Conservation (phyloP, 2,329 filamentous ascomycete species). For the Arthrobotrys sinensis region DNA sequence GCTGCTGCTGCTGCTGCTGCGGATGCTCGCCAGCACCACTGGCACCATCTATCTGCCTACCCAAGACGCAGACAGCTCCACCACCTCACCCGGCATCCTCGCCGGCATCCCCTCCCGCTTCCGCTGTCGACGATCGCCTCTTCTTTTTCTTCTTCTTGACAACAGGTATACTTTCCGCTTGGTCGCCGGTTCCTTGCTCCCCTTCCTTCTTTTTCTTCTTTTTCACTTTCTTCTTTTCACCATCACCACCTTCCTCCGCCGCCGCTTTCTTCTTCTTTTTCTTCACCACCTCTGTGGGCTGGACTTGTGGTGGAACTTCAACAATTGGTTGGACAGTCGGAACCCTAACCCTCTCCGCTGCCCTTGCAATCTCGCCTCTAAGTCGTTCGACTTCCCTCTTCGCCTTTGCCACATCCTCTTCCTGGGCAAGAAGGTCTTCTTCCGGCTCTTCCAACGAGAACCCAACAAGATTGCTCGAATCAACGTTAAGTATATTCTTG, state of each 20-base stretch:
- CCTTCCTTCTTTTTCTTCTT: conserved; percentile 56
- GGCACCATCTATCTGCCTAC: conserved; percentile 6
- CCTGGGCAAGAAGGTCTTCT: conserved; percentile 80
- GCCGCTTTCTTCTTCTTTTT: conserved; percentile 63
- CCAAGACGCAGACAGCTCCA: conserved; percentile 34
- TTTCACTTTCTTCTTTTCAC: conserved; percentile 44
- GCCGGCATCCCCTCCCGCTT: conserved; percentile 62
- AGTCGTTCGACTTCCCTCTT: conserved; percentile 90
- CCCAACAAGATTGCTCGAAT: conserved; percentile 84
- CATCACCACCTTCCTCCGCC: conserved; percentile 24
- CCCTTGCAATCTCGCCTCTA: conserved; percentile 88
- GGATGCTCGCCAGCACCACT: conserved; percentile 29
- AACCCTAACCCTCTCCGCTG: conserved; percentile 78
- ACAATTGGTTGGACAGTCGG: conserved; percentile 75
- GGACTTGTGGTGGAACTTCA: conserved; percentile 38
- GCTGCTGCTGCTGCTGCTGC: conserved; percentile 15
- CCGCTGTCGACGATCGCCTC: conserved; percentile 65
- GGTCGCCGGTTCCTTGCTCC: conserved; percentile 9
- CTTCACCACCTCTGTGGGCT: conserved; percentile 74
- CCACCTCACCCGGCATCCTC: conserved; percentile 60
- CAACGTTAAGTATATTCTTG: conserved; percentile 79
- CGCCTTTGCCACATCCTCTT: conserved; percentile 89
- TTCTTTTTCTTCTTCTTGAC: conserved; percentile 73
- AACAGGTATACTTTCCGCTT: conserved; percentile 50
- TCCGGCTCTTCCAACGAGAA: conserved; percentile 78